phyloP scores from a whole-genome alignment of 345 rosid genomes.

The Lenwebbia sp. region DNA sequence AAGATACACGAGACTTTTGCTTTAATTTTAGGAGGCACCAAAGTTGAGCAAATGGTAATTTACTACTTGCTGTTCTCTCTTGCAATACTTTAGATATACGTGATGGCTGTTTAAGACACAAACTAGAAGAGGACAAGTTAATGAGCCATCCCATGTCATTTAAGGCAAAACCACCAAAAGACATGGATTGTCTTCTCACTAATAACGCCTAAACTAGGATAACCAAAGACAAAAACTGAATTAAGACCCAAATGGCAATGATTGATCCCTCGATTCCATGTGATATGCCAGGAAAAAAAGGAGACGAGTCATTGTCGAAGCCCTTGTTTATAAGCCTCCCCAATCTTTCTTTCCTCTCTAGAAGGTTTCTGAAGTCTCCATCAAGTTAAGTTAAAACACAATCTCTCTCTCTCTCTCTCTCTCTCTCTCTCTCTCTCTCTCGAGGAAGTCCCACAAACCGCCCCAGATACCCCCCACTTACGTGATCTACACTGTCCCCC shows the following conservation, averaged over 20 bases:
- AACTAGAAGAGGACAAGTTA: neutral
- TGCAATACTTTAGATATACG: neutral
- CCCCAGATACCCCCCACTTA: neutral
- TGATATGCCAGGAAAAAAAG: neutral
- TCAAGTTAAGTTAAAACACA: neutral
- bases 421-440: neutral
- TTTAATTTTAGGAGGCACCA: neutral
- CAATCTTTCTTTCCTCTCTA: neutral
- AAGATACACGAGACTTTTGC: neutral
- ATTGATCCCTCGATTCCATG: neutral
- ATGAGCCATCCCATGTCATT: neutral
- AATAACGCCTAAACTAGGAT: neutral
- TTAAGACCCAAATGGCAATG: neutral
- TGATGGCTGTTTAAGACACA: neutral
- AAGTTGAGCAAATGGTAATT: neutral
- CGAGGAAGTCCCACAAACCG: neutral
- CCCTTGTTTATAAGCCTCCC: neutral
- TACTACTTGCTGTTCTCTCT: neutral
- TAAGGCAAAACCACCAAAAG: neutral
- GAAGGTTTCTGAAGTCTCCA: slow-evolving; percentile 5
- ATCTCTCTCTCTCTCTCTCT: neutral
- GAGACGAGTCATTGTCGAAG: neutral
- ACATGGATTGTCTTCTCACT: neutral
- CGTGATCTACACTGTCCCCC: neutral
- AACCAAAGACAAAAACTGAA: neutral